A percentile compares a stretch with the other conserved stretches of the same genome.
phyloP scores from a whole-genome alignment of 352 stramenopile species.

The Thalassiosira exigua region DNA sequence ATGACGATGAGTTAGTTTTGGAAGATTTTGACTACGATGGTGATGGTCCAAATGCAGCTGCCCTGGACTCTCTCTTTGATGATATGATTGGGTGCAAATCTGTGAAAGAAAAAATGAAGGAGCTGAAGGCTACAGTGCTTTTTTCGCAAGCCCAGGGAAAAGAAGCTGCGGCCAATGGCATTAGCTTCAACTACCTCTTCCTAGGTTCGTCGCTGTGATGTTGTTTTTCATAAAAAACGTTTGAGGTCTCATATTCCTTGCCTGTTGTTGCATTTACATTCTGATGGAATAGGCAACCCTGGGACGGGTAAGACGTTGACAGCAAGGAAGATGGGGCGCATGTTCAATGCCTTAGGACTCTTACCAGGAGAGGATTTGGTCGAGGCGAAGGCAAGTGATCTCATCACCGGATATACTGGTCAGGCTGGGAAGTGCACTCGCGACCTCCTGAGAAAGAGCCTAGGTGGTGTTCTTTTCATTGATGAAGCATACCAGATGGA shows the following conservation, averaged over 20 bases:
- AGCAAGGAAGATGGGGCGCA: constrained; percentile 36
- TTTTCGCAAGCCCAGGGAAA: constrained; percentile 48
- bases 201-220: too few relatives aligned
- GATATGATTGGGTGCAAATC: constrained; percentile 42
- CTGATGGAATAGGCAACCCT: too few relatives aligned
- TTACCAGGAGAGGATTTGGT: constrained; percentile 36
- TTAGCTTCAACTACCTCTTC: constrained; percentile 87
- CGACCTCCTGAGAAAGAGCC: constrained; percentile 30
- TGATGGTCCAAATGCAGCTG: constrained; percentile 30
- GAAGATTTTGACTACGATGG: constrained; percentile 47
- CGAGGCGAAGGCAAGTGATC: constrained; percentile 39
- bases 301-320: constrained; percentile 74
- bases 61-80: constrained; percentile 41
- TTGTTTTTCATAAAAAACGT: too few relatives aligned
- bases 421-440: constrained; percentile 43
- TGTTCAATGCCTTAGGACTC: constrained; percentile 41
- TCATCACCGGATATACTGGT: constrained; percentile 33
- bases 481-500: constrained; percentile 93
- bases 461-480: constrained; percentile 90
- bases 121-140: constrained; percentile 30
- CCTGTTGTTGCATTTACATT: too few relatives aligned
- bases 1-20: constrained; percentile 29
- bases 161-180: constrained; percentile 29
- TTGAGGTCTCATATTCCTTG: too few relatives aligned
- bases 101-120: constrained; percentile 33